Conservation (phyloP, 371 early-diverging fungal species). For the Dinochytrium kinnereticum region DNA sequence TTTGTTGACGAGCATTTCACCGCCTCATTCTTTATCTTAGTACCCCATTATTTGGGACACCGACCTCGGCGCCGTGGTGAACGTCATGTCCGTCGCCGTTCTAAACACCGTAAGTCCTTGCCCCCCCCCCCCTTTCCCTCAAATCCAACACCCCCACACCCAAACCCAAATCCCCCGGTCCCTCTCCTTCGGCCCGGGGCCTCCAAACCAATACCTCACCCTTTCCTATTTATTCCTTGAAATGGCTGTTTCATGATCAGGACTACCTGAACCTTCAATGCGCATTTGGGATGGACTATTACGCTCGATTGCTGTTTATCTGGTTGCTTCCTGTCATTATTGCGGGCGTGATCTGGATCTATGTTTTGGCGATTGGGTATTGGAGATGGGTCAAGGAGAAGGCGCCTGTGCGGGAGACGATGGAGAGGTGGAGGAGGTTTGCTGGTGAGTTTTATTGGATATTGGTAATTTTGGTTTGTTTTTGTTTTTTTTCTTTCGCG, state of each 20-base stretch:
- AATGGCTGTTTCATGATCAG: no score
- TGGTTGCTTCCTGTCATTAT: constrained; percentile 24
- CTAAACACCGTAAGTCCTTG: constrained; percentile 24
- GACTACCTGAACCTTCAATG: constrained; percentile 36
- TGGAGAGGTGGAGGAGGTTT: constrained; percentile 20
- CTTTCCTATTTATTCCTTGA: no score
- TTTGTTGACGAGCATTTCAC: neutral
- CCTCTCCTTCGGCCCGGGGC: no score
- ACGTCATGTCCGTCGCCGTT: constrained; percentile 28
- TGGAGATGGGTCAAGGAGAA: neutral
- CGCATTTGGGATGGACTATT: constrained; percentile 29
- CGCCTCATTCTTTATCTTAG: neutral
- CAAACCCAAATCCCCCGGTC: no score
- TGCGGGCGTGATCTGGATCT: constrained; percentile 16
- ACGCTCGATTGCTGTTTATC: constrained; percentile 21
- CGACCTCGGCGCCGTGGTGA: constrained; percentile 19
- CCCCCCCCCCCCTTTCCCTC: neutral
- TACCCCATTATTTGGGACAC: constrained; percentile 33
- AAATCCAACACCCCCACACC: neutral
- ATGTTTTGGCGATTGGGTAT: neutral
- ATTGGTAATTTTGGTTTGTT: no score
- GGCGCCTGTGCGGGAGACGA: neutral
- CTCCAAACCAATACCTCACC: no score
- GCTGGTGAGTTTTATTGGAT: no score
- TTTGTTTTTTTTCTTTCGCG: no score